Conservation (phyloP, 352 stramenopile genomes). For the Globisporangium megalacanthum region DNA sequence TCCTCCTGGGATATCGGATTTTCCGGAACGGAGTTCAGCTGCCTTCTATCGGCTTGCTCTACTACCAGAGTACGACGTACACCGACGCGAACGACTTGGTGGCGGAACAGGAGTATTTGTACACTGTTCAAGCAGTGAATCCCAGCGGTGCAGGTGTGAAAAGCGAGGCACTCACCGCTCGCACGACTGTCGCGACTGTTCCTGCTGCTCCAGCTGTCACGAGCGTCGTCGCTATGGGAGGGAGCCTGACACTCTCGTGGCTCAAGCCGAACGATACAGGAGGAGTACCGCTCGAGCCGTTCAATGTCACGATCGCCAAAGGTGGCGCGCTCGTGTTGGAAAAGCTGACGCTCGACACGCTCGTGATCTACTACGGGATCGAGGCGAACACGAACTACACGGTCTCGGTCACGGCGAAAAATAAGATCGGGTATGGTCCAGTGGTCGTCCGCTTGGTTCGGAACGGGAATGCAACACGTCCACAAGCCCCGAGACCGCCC, state of each 20-base stretch:
- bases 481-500: slow-evolving; percentile 21
- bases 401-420: slow-evolving; percentile 21
- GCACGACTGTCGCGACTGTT: slow-evolving; percentile 19
- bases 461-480: slow-evolving; percentile 22
- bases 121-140: slow-evolving; percentile 38
- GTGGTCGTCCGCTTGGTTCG: slow-evolving; percentile 5
- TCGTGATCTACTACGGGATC: slow-evolving; percentile 19
- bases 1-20: slow-evolving; percentile 32
- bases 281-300: slow-evolving; percentile 21
- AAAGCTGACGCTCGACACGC: not conserved
- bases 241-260: slow-evolving; percentile 30
- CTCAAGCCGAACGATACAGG: slow-evolving; percentile 24
- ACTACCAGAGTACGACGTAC: slow-evolving; percentile 12
- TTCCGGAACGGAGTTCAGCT: slow-evolving; percentile 21
- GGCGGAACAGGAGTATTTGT: slow-evolving; percentile 28
- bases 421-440: slow-evolving; percentile 20
- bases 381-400: slow-evolving; percentile 24
- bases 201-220: slow-evolving; percentile 18
- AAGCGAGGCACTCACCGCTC: slow-evolving; percentile 23
- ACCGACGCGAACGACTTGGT: slow-evolving; percentile 26
- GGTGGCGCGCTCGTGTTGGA: slow-evolving; percentile 4
- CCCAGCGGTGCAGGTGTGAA: slow-evolving; percentile 19
- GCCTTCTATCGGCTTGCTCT: not conserved
- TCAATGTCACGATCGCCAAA: slow-evolving; percentile 11
- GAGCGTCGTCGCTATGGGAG: slow-evolving; percentile 15